phyloP scores from a whole-genome alignment of 257 asterid species.

The Scutellaria minor region DNA sequence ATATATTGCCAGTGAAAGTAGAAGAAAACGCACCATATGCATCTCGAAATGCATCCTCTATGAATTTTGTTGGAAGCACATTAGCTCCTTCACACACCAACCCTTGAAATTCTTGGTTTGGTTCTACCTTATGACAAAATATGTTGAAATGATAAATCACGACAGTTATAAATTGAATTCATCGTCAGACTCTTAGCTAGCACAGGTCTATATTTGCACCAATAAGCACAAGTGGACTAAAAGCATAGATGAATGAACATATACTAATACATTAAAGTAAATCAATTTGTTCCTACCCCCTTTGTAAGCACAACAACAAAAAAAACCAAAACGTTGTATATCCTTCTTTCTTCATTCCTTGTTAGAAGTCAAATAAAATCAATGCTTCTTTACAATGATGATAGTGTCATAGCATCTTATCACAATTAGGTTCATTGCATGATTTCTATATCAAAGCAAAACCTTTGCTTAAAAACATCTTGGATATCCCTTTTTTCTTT shows the following conservation, averaged over 20 bases:
- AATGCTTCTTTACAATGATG: no score
- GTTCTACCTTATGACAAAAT: slow-evolving; percentile 92
- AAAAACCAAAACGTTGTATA: no score
- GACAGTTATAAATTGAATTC: slow-evolving; percentile 22
- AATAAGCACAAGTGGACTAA: neutral
- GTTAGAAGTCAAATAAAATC: no score
- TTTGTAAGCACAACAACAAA: no score
- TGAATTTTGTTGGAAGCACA: slow-evolving; percentile 87
- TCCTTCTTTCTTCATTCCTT: no score
- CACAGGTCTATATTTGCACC: no score
- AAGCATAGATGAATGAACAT: neutral
- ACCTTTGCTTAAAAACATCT: no score
- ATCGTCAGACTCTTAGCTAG: neutral
- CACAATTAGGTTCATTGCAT: no score
- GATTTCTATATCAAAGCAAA: no score
- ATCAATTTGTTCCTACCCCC: no score
- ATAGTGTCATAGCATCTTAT: no score
- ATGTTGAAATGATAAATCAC: slow-evolving; percentile 40
- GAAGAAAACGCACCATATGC: slow-evolving; percentile 76
- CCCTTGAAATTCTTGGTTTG: slow-evolving; percentile 98
- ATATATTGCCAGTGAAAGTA: slow-evolving; percentile 27
- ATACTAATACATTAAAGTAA: neutral
- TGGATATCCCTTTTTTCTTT: no score
- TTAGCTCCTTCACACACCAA: slow-evolving; percentile 98
- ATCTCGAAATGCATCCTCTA: slow-evolving; percentile 95